A percentile compares a stretch with the other conserved stretches of the same genome.
These are phyloP conservation scores for Pseudonitzschia delicatissima DNA, from an alignment of 108 stramenopile genomes.

Conservation along the genomic window DNA sequence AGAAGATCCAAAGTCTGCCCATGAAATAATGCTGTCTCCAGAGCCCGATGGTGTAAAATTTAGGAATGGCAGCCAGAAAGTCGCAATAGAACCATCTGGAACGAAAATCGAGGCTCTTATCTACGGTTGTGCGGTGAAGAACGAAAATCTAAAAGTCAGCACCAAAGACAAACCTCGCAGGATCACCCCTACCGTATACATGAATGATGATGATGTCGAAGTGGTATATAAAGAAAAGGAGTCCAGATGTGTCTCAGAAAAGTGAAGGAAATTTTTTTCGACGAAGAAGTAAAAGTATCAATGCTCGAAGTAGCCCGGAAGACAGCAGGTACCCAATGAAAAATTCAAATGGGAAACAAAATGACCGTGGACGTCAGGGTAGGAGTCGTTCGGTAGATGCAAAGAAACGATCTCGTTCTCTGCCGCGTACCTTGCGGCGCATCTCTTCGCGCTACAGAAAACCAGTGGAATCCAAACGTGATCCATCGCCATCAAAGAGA, in stretches of 20 bases:
- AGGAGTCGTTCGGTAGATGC: not conserved
- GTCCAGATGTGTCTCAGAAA: not conserved
- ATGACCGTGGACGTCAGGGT: not conserved
- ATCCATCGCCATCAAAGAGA: not conserved
- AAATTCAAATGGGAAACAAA: not conserved
- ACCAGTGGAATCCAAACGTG: not conserved
- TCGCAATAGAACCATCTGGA: not conserved
- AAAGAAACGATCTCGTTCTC: not conserved
- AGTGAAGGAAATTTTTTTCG: not conserved
- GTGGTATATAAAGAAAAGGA: not conserved
- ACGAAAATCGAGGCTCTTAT: not conserved
- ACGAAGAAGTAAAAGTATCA: not conserved
- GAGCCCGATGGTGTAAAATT: constrained; percentile 6
- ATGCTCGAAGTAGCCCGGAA: not conserved
- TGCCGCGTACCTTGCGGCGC: not conserved
- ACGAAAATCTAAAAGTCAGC: not conserved
- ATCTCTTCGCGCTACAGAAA: not conserved
- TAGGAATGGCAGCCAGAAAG: not conserved
- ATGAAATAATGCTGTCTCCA: not conserved
- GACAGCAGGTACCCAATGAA: not conserved
- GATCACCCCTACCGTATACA: not conserved
- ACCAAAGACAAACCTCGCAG: not conserved
- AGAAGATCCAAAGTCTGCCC: not conserved
- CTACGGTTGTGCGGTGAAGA: not conserved
- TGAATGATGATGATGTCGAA: not conserved